Evolutionary conservation across 2,329 filamentous ascomycete genomes (phyloP).

Genomic region (Dothideomycetes sp.): DNA sequence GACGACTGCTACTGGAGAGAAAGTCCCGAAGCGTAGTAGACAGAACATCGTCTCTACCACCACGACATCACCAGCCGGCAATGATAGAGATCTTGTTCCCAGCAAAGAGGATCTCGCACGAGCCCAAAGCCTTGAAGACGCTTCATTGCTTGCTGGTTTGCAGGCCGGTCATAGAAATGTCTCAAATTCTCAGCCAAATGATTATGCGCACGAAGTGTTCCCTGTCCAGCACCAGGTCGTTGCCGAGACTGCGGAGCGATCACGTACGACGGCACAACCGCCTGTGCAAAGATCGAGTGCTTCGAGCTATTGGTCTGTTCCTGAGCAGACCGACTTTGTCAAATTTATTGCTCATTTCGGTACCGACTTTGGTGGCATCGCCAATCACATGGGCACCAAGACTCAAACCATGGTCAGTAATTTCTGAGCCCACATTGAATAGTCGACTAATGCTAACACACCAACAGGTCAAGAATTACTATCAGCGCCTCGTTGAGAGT

Average conservation of each 20-base stretch:
- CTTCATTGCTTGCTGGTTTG: constrained; percentile 25
- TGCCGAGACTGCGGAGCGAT: constrained; percentile 9
- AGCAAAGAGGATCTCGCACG: constrained; percentile 25
- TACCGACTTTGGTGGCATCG: constrained; percentile 68
- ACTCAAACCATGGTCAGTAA: constrained; percentile 72
- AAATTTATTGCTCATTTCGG: constrained; percentile 64
- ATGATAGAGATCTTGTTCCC: constrained; percentile 20
- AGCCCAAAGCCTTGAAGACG: constrained; percentile 24
- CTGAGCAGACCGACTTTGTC: constrained; percentile 69
- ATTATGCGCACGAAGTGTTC: constrained; percentile 14
- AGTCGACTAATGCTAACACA: constrained; percentile 12
- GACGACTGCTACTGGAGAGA: constrained; percentile 22
- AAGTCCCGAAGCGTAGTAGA: constrained; percentile 16
- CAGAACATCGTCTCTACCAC: constrained; percentile 28
- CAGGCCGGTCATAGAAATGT: constrained; percentile 17
- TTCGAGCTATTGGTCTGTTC: constrained; percentile 82
- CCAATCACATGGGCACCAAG: constrained; percentile 71
- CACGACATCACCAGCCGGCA: constrained; percentile 28
- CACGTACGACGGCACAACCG: constrained; percentile 6
- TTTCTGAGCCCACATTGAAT: neutral
- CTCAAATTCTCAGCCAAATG: constrained; percentile 7
- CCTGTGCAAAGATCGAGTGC: constrained; percentile 23
- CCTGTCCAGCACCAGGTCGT: constrained; percentile 2
- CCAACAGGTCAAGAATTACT: constrained; percentile 39
- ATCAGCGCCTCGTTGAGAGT: constrained; percentile 36